These are phyloP conservation scores for Coemansia sp. DNA, from an alignment of 192 early-diverging fungal genomes.

Conservation along the genomic window DNA sequence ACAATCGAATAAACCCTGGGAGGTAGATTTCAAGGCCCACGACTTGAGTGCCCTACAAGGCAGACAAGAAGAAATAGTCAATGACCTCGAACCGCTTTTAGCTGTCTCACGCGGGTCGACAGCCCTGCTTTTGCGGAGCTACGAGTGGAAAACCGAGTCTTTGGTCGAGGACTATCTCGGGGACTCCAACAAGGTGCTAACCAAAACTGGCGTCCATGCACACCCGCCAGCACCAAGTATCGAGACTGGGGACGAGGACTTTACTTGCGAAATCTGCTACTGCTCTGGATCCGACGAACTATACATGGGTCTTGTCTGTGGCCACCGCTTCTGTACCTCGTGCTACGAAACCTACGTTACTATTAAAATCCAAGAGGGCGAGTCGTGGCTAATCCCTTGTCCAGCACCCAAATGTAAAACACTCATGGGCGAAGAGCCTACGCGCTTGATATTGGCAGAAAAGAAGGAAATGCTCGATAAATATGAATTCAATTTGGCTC, in stretches of 20 bases:
- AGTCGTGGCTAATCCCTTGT: slow-evolving; percentile 86
- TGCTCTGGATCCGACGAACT: slow-evolving; percentile 42
- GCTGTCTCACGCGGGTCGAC: slow-evolving; percentile 35
- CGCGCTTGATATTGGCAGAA: slow-evolving; percentile 67
- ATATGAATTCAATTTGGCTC: slow-evolving; percentile 68
- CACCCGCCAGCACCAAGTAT: slow-evolving; percentile 21
- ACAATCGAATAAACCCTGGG: slow-evolving; percentile 16
- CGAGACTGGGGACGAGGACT: slow-evolving; percentile 45
- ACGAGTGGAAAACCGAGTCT: slow-evolving; percentile 48
- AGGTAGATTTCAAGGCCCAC: slow-evolving; percentile 45
- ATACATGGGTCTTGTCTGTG: slow-evolving; percentile 74
- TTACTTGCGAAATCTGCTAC: slow-evolving; percentile 93
- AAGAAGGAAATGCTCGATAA: slow-evolving; percentile 54
- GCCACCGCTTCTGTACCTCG: slow-evolving; percentile 84
- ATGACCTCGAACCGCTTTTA: slow-evolving; percentile 39
- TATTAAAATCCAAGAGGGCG: slow-evolving; percentile 86
- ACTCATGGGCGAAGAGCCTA: slow-evolving; percentile 81
- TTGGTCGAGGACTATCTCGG: slow-evolving; percentile 47
- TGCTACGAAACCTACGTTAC: slow-evolving; percentile 88
- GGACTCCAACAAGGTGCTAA: slow-evolving; percentile 35
- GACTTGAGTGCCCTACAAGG: slow-evolving; percentile 20
- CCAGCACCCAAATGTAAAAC: slow-evolving; percentile 73
- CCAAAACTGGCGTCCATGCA: slow-evolving; percentile 28
- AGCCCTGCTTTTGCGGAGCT: slow-evolving; percentile 41
- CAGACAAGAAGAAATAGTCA: slow-evolving; percentile 36